Conservation (phyloP, 495 filamentous ascomycete genomes). For the Podospora anserina region DNA sequence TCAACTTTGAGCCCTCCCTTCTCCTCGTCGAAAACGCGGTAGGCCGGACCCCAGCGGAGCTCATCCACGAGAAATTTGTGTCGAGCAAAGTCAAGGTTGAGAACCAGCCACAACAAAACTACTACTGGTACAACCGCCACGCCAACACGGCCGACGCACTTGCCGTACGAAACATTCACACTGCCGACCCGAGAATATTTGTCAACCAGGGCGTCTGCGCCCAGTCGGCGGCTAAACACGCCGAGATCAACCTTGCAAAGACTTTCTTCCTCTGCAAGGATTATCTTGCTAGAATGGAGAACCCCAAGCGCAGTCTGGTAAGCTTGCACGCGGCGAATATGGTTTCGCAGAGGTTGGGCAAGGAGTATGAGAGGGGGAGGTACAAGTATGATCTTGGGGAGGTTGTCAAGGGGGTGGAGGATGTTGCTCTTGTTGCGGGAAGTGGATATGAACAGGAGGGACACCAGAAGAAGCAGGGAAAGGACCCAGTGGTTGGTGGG, state of each 20-base stretch:
- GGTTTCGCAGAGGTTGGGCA: conserved; percentile 61
- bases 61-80: conserved; percentile 55
- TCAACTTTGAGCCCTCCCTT: conserved; percentile 55
- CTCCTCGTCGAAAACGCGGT: conserved; percentile 67
- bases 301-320: conserved; percentile 58
- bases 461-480: conserved; percentile 2
- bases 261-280: conserved; percentile 37
- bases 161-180: not conserved
- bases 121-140: not conserved
- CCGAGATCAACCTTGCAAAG: conserved; percentile 17
- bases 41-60: conserved; percentile 64
- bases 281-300: conserved; percentile 20
- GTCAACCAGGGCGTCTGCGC: conserved; percentile 8
- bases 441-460: conserved; percentile 1
- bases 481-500: not conserved
- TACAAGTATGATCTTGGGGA: conserved; percentile 21
- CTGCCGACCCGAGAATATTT: not conserved
- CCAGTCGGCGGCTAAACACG: not conserved
- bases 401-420: not conserved
- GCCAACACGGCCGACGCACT: not conserved
- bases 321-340: conserved; percentile 69
- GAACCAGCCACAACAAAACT: not conserved
- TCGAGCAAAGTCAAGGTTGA: conserved; percentile 12
- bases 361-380: conserved; percentile 26
- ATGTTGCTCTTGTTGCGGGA: not conserved